These are phyloP conservation scores for Capsicum pubescens DNA, from an alignment of 257 asterid genomes.

Conservation along the genomic window DNA sequence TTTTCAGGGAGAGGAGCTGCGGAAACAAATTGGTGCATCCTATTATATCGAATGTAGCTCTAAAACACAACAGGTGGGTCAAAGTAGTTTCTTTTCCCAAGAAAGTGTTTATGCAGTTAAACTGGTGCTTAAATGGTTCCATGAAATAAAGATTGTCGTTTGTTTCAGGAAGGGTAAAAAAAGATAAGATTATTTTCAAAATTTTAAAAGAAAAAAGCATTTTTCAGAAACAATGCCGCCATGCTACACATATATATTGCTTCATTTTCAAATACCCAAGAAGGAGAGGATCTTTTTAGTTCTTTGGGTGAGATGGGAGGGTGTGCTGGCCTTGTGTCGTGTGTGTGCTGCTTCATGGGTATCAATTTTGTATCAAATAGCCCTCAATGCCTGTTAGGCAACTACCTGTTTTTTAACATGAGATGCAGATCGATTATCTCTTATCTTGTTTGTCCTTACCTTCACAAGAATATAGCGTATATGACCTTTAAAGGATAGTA, in stretches of 20 bases:
- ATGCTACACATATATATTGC: not conserved
- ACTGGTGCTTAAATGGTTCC: not conserved
- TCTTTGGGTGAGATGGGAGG: conserved; percentile 1
- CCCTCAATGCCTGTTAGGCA: not conserved
- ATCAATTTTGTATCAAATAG: not conserved
- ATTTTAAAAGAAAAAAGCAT: not conserved
- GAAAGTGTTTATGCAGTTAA: not conserved
- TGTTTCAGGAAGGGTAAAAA: not conserved
- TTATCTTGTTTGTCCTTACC: not conserved
- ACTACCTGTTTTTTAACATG: not conserved
- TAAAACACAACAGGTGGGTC: conserved; percentile 89
- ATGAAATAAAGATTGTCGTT: not conserved
- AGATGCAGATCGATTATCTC: not conserved
- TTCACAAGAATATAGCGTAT: not conserved
- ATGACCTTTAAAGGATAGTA: conserved; percentile 7
- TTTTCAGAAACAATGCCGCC: not conserved
- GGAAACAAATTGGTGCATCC: conserved; percentile 83
- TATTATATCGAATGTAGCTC: conserved; percentile 95
- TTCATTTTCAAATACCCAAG: conserved; percentile 1
- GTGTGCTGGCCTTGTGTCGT: not conserved
- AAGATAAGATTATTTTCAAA: not conserved
- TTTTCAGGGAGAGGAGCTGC: conserved; percentile 94
- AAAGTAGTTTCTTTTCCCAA: not conserved
- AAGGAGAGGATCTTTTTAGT: not conserved
- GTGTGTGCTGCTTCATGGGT: not conserved